Percentiles rank a stretch among this genome's conserved stretches.
phyloP scores from a whole-genome alignment of 345 rosid genomes.

The Erodium maritimum region DNA sequence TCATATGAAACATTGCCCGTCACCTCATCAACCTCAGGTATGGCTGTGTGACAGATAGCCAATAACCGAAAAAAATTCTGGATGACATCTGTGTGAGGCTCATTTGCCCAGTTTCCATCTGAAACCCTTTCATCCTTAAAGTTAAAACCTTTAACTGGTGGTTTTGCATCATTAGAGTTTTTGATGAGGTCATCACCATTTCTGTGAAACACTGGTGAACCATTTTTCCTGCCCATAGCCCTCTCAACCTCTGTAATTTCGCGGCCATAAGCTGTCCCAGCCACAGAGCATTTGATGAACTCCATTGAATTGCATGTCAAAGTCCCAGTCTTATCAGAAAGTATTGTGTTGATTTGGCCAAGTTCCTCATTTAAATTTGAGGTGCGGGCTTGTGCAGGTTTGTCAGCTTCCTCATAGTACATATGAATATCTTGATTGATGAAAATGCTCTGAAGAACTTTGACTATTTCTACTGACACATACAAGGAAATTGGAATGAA shows the following conservation, averaged over 20 bases:
- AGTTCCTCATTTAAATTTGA: slow-evolving; percentile 89
- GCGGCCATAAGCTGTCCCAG: slow-evolving; percentile 73
- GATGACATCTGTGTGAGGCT: slow-evolving; percentile 45
- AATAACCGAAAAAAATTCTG: slow-evolving; percentile 60
- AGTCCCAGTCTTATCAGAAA: slow-evolving; percentile 92
- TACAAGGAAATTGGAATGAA: slow-evolving; percentile 89
- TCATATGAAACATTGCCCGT: slow-evolving; percentile 59
- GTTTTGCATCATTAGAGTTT: slow-evolving; percentile 15
- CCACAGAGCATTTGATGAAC: slow-evolving; percentile 81
- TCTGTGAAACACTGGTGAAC: slow-evolving; percentile 20
- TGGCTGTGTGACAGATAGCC: slow-evolving; percentile 84
- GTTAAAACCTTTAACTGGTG: slow-evolving; percentile 65
- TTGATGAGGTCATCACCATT: slow-evolving; percentile 18
- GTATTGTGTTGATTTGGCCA: slow-evolving; percentile 76
- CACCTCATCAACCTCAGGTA: slow-evolving; percentile 77
- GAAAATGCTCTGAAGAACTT: slow-evolving; percentile 68
- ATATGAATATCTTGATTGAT: slow-evolving; percentile 69
- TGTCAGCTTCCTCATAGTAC: slow-evolving; percentile 66
- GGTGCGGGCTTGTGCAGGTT: slow-evolving; percentile 82
- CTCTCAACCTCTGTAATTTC: slow-evolving; percentile 75
- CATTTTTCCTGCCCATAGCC: slow-evolving; percentile 47
- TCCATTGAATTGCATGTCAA: slow-evolving; percentile 94
- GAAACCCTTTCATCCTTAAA: slow-evolving; percentile 71
- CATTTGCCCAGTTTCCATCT: slow-evolving; percentile 70
- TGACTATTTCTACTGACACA: slow-evolving; percentile 76